These are phyloP conservation scores for Russula griseocarnosa DNA, from an alignment of 768 basidiomycete genomes.

Conservation along the genomic window DNA sequence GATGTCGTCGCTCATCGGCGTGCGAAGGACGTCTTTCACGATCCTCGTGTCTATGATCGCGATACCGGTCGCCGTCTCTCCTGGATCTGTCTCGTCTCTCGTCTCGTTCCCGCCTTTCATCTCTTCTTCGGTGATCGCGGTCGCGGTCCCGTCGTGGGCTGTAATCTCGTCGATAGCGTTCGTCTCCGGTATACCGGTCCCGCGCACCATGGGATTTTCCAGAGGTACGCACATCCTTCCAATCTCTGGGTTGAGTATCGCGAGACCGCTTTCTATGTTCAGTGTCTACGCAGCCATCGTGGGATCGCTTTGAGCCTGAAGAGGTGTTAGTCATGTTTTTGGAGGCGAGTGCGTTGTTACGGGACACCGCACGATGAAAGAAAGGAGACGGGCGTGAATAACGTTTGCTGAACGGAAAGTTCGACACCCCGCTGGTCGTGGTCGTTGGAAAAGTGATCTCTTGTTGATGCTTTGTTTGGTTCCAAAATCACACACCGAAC, in stretches of 20 bases:
- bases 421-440: slow-evolving; percentile 4
- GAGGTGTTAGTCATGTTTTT: slow-evolving; percentile 69
- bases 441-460: slow-evolving; percentile 5
- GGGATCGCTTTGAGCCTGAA: slow-evolving; percentile 79
- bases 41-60: slow-evolving; percentile 27
- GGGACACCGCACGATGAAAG: slow-evolving; percentile 76
- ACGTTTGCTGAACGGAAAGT: slow-evolving; percentile 11
- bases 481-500: not conserved
- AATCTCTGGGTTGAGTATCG: slow-evolving; percentile 54
- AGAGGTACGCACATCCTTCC: slow-evolving; percentile 60
- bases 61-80: slow-evolving; percentile 36
- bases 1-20: slow-evolving; percentile 23
- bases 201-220: slow-evolving; percentile 32
- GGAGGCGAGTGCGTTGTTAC: slow-evolving; percentile 53
- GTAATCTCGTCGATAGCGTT: slow-evolving; percentile 32
- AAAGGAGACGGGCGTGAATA: slow-evolving; percentile 25
- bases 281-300: slow-evolving; percentile 51
- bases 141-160: slow-evolving; percentile 32
- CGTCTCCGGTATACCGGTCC: slow-evolving; percentile 38
- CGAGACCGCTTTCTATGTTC: slow-evolving; percentile 52
- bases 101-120: slow-evolving; percentile 36
- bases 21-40: slow-evolving; percentile 15
- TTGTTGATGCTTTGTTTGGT: slow-evolving; percentile 17
- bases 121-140: slow-evolving; percentile 36
- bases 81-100: slow-evolving; percentile 34